Evolutionary conservation across 768 basidiomycete species (phyloP).

Genomic region (Russula olivacea): DNA sequence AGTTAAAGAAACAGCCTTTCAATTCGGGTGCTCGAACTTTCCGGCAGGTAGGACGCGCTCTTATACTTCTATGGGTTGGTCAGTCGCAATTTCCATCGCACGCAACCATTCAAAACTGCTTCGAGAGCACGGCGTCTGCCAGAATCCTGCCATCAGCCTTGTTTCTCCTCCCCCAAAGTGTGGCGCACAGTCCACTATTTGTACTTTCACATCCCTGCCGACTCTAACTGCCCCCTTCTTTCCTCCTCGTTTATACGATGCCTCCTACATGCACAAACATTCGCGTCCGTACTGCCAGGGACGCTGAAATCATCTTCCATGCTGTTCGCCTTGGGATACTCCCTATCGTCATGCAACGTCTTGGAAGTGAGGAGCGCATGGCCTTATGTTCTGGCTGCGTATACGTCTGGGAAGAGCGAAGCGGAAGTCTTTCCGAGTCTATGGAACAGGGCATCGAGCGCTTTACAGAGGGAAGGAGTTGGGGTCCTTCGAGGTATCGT

Average conservation of each 20-base stretch:
- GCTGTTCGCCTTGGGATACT: conserved; percentile 33
- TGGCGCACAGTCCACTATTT: conserved; percentile 18
- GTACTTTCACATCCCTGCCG: conserved; percentile 20
- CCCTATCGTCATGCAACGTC: conserved; percentile 37
- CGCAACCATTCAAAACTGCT: conserved; percentile 15
- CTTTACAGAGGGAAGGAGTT: conserved; percentile 36
- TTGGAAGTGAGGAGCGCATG: conserved; percentile 37
- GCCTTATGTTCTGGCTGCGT: conserved; percentile 34
- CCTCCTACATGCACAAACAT: conserved; percentile 34
- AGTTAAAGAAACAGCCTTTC: conserved; percentile 29
- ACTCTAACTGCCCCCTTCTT: conserved; percentile 14
- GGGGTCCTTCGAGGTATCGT: conserved; percentile 37
- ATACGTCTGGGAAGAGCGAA: conserved; percentile 39
- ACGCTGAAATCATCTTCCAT: conserved; percentile 38
- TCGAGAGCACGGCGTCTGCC: conserved; percentile 18
- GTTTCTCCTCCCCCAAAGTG: conserved; percentile 16
- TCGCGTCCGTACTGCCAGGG: conserved; percentile 34
- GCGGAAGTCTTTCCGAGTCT: conserved; percentile 32
- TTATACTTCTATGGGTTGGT: conserved; percentile 25
- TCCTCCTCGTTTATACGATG: conserved; percentile 29
- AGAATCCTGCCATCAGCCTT: conserved; percentile 7
- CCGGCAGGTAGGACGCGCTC: conserved; percentile 20
- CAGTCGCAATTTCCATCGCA: conserved; percentile 10
- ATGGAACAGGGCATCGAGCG: conserved; percentile 36
- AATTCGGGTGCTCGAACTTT: conserved; percentile 24